A percentile compares a stretch with the other conserved stretches of the same genome.
phyloP scores from a whole-genome alignment of 331 rosid genomes.

The Dryas integrifolia region DNA sequence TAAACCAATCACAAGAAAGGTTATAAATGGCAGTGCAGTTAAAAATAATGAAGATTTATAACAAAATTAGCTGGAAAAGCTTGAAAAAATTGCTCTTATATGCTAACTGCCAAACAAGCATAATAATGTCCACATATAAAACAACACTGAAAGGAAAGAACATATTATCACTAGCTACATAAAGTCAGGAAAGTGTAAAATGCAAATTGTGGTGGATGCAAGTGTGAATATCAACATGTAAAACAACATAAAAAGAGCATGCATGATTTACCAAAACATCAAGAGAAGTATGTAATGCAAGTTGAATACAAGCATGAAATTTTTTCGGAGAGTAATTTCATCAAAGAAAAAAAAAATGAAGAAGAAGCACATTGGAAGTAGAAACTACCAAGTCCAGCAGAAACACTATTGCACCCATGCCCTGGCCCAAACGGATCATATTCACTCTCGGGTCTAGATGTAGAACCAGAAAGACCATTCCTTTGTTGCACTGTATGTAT shows the following conservation, averaged over 20 bases:
- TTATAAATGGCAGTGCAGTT: not conserved
- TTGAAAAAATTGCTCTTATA: not conserved
- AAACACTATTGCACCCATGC: conserved; percentile 94
- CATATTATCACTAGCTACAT: not conserved
- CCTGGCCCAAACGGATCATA: conserved; percentile 87
- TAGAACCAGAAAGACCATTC: conserved; percentile 70
- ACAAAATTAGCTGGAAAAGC: not conserved
- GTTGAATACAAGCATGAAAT: not conserved
- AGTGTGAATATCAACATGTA: not conserved
- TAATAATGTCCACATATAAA: not conserved
- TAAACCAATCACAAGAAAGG: too few species aligned
- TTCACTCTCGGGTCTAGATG: conserved; percentile 75
- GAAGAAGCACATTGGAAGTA: conserved; percentile 16
- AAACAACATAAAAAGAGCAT: not conserved
- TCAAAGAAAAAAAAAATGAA: not conserved
- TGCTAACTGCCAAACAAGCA: not conserved
- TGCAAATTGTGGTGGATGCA: not conserved
- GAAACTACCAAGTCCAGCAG: conserved; percentile 89
- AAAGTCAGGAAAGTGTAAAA: not conserved
- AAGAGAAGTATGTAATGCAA: not conserved
- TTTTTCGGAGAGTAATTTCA: not conserved
- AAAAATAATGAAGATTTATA: not conserved
- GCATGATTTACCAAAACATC: not conserved
- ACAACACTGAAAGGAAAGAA: not conserved
- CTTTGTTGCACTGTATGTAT: conserved; percentile 60